Base-by-base conservation (phyloP, 1,139 yeast genomes). In the Geotrichum klebahnii region DNA sequence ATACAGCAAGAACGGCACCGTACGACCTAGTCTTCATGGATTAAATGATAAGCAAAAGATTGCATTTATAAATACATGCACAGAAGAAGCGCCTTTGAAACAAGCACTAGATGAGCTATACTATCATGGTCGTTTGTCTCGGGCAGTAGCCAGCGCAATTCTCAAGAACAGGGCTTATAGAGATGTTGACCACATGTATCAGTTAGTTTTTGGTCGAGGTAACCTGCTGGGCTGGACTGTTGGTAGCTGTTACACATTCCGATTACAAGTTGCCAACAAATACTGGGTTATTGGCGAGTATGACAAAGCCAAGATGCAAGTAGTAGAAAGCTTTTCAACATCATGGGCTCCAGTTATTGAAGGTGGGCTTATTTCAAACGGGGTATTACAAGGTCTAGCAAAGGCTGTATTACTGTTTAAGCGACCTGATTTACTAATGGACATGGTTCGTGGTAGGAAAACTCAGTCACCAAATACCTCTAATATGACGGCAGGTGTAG, bases 251-350 rank as follows among this genome's bases (percentile, higher is more conserved):
- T 58, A 57, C 34, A 54, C 52, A 5, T 60, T 62, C 35, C 52
- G 56, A 28, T 49, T 63, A 17, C 60, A 57, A 31, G 45, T 58
- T 8, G 64, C 66, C 6, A 61, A 62, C 47, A 57, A 59, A 43
- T 57, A 53, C 46, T 62, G 61, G 59, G 48, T 53, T 8, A 46
- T 57, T 17, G 57, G 58, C 14, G 48, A 57, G 12, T 23, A 37
- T 3, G 48, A 44, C 9, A 52, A 52, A 40, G 60, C 66, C 0
- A 16, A 45, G 23, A 46, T 51, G 14, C 47, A 61, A 39, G 55
- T 62, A 28, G 49, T 56, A 10, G 61, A 55, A 17, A 40, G 56
- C 38, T 60, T 60, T 43, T 58, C 55, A 3, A 35, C 54, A 12
- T 46, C 48, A 8, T 60, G 62, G 62, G 53, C 47, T 20, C 59